Evolutionary conservation across 2,329 filamentous ascomycete genomes (phyloP).

Genomic region (Monosporascus ibericus): DNA sequence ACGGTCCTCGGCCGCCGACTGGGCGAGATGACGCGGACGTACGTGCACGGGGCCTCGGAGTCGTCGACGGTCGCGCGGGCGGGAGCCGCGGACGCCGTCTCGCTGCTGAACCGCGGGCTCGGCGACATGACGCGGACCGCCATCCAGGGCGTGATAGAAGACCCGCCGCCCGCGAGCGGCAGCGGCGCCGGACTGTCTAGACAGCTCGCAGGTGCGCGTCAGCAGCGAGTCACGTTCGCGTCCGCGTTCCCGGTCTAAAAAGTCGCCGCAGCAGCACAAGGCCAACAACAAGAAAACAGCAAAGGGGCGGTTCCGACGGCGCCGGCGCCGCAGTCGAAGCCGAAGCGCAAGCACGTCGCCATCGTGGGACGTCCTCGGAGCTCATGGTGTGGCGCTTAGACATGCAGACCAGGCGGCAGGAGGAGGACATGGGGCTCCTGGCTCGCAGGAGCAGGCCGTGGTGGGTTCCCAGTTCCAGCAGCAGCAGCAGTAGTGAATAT

Average conservation of each 20-base stretch:
- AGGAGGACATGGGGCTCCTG: no score
- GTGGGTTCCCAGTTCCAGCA: no score
- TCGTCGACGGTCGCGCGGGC: background rate
- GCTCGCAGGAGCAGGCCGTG: no score
- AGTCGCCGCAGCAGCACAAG: no score
- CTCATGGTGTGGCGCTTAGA: no score
- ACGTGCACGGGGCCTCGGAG: background rate
- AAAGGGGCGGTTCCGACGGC: no score
- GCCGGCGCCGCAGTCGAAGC: no score
- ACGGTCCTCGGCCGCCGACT: background rate
- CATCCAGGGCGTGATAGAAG: background rate
- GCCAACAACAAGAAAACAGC: no score
- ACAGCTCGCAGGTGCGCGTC: background rate
- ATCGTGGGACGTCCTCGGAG: no score
- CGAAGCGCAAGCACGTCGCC: no score
- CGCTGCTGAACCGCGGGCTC: background rate
- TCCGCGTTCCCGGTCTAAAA: background rate
- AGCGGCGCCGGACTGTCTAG: background rate
- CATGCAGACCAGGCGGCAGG: no score
- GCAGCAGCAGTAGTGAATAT: no score
- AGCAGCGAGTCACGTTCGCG: background rate
- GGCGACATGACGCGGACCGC: background rate
- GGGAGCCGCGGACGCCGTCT: background rate
- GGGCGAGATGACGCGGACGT: conserved; percentile 1
- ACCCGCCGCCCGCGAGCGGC: background rate